A percentile compares a stretch with the other conserved stretches of the same genome.
Conservation (phyloP, 1,284 basidiomycete genomes). For the Meira nashicola region DNA sequence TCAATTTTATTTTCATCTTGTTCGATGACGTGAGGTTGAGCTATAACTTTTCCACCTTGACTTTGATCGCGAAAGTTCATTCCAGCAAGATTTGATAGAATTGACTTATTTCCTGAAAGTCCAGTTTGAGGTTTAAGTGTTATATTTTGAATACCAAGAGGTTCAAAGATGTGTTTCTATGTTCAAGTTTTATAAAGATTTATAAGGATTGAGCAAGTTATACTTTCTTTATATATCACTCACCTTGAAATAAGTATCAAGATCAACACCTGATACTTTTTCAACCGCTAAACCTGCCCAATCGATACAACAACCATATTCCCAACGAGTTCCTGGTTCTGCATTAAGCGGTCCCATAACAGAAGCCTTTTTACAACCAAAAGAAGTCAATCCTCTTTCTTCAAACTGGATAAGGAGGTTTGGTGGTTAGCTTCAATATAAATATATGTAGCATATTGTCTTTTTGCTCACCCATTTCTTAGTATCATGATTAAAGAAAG, state of each 20-base stretch:
- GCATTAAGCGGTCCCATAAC: conserved; percentile 25
- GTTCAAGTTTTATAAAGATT: too few relatives aligned
- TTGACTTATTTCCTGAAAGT: neutral
- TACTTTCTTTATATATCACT: too few relatives aligned
- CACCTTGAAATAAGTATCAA: conserved; percentile 31
- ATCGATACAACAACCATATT: conserved; percentile 31
- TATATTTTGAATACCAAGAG: conserved; percentile 32
- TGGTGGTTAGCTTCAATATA: too few relatives aligned
- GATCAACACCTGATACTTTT: conserved; percentile 24
- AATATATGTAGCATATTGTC: too few relatives aligned
- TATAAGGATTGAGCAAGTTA: too few relatives aligned
- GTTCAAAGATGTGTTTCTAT: conserved; percentile 32
- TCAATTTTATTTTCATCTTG: conserved; percentile 28
- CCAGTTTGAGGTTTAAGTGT: conserved; percentile 6
- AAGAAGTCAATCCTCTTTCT: conserved; percentile 18
- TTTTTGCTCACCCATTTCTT: conserved; percentile 11
- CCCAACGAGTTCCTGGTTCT: conserved; percentile 38
- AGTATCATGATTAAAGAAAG: conserved; percentile 33
- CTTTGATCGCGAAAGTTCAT: conserved; percentile 17
- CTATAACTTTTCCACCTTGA: conserved; percentile 14
- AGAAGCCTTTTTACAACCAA: conserved; percentile 17
- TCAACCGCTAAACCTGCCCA: conserved; percentile 36
- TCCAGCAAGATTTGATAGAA: conserved; percentile 22
- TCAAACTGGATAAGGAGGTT: conserved; percentile 1
- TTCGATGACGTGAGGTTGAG: conserved; percentile 23